phyloP scores from a whole-genome alignment of 2,329 filamentous ascomycete species.

The Iodosphaeria phyllophila region DNA sequence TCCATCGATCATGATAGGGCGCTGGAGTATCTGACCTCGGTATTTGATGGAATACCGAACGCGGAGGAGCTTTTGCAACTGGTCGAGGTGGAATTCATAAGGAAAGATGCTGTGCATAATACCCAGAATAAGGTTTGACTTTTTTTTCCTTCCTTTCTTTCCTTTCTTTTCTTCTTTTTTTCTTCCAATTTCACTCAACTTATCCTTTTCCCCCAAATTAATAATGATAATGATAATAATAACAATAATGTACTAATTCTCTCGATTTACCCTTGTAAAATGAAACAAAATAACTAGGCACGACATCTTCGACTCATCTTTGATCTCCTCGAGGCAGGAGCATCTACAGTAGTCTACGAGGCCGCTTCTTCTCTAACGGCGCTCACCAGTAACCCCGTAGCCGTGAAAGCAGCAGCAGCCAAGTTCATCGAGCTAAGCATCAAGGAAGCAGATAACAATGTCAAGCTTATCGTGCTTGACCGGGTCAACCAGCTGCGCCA shows the following conservation, averaged over 20 bases:
- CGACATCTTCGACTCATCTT: slow-evolving; percentile 90
- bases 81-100: slow-evolving; percentile 90
- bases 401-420: slow-evolving; percentile 84
- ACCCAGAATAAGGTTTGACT: slow-evolving; percentile 67
- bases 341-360: slow-evolving; percentile 93
- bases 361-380: slow-evolving; percentile 88
- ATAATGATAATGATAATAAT: too few relatives aligned
- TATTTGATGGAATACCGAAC: slow-evolving; percentile 87
- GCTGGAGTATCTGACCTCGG: slow-evolving; percentile 66
- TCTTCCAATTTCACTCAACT: too few relatives aligned
- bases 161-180: too few relatives aligned
- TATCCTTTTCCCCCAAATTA: too few relatives aligned
- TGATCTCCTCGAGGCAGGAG: slow-evolving; percentile 79
- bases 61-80: slow-evolving; percentile 87
- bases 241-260: slow-evolving; percentile 1
- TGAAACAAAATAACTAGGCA: slow-evolving; percentile 33
- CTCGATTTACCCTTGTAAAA: neutral
- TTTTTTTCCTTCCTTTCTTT: neutral
- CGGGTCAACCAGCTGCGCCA: slow-evolving; percentile 74
- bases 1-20: slow-evolving; percentile 90
- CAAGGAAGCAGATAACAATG: slow-evolving; percentile 97
- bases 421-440: slow-evolving; percentile 97
- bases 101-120: slow-evolving; percentile 92
- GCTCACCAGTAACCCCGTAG: slow-evolving; percentile 88
- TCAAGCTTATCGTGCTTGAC: slow-evolving; percentile 94